phyloP scores from a whole-genome alignment of 768 basidiomycete species.

The Boletus fagicola region DNA sequence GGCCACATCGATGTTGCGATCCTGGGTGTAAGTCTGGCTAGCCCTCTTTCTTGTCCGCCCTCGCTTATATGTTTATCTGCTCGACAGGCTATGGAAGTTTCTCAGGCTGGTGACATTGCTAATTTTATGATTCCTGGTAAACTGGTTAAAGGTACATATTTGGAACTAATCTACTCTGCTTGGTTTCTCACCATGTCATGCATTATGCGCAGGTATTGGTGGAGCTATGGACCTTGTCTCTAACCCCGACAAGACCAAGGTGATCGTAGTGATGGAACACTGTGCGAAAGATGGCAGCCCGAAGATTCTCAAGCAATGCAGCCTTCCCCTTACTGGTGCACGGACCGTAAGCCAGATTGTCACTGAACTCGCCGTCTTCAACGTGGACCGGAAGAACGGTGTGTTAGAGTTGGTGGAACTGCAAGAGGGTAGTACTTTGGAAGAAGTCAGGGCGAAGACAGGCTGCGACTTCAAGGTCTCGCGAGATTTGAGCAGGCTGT shows the following conservation, averaged over 20 bases:
- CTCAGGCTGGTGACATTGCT: constrained; percentile 88
- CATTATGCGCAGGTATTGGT: constrained; percentile 66
- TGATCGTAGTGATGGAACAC: constrained; percentile 89
- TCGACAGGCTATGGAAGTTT: constrained; percentile 88
- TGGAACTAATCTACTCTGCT: not conserved
- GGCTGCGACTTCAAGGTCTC: constrained; percentile 75
- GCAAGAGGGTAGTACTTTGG: constrained; percentile 79
- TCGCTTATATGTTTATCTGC: constrained; percentile 3
- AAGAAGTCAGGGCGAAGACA: constrained; percentile 85
- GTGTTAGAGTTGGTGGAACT: constrained; percentile 74
- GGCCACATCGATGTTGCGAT: constrained; percentile 94
- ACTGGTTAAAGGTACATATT: constrained; percentile 65
- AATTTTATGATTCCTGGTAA: constrained; percentile 99
- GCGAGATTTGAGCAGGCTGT: constrained; percentile 49
- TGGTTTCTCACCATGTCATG: constrained; percentile 7
- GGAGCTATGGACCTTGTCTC: constrained; percentile 97
- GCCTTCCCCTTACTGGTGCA: constrained; percentile 86
- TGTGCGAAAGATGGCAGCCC: constrained; percentile 85
- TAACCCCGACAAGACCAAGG: constrained; percentile 92
- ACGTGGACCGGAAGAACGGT: constrained; percentile 76
- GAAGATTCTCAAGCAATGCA: constrained; percentile 81
- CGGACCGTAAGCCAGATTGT: constrained; percentile 87
- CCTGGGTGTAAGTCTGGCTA: constrained; percentile 64
- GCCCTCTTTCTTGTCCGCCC: not conserved
- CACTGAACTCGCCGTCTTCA: constrained; percentile 90